A percentile compares a stretch with the other conserved stretches of the same genome.
These are phyloP conservation scores for Trichoderma arundinaceum DNA, from an alignment of 2,329 filamentous ascomycete genomes.

Conservation along the genomic window DNA sequence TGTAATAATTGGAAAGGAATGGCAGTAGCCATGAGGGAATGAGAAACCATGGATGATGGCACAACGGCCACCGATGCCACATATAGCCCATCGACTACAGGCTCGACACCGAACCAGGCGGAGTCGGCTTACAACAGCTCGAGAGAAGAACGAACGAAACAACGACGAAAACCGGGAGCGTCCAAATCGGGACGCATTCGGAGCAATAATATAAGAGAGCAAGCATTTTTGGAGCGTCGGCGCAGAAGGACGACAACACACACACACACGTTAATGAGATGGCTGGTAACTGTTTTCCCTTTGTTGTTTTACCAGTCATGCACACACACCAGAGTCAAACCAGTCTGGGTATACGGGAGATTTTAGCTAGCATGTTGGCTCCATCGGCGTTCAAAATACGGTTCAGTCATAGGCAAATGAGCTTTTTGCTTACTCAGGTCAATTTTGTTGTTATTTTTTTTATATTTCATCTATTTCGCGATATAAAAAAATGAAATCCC, in stretches of 20 bases:
- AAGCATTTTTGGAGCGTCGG: slow-evolving; percentile 11
- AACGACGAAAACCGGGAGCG: background rate
- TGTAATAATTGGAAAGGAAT: background rate
- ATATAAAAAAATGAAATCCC: slow-evolving; percentile 31
- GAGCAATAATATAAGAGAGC: slow-evolving; percentile 3
- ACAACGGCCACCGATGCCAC: background rate
- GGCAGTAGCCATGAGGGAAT: background rate
- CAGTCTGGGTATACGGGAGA: slow-evolving; percentile 1
- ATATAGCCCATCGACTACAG: background rate
- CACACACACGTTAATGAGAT: slow-evolving; percentile 13
- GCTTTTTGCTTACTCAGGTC: background rate
- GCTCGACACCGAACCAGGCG: slow-evolving; percentile 29
- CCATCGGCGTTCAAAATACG: slow-evolving; percentile 14
- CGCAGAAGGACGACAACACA: slow-evolving; percentile 9
- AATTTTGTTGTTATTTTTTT: slow-evolving; percentile 10
- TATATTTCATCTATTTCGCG: slow-evolving; percentile 12
- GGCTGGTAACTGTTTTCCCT: background rate
- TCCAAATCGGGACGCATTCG: background rate
- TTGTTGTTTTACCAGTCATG: background rate
- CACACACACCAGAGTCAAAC: background rate
- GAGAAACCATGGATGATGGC: background rate
- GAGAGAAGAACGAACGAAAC: background rate
- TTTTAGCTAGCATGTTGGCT: slow-evolving; percentile 11
- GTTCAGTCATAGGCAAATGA: background rate
- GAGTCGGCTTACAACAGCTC: slow-evolving; percentile 6